A percentile compares a stretch with the other conserved stretches of the same genome.
Evolutionary conservation across 2,329 filamentous ascomycete species (phyloP).

Genomic region (Penicillium psychrosexuale): DNA sequence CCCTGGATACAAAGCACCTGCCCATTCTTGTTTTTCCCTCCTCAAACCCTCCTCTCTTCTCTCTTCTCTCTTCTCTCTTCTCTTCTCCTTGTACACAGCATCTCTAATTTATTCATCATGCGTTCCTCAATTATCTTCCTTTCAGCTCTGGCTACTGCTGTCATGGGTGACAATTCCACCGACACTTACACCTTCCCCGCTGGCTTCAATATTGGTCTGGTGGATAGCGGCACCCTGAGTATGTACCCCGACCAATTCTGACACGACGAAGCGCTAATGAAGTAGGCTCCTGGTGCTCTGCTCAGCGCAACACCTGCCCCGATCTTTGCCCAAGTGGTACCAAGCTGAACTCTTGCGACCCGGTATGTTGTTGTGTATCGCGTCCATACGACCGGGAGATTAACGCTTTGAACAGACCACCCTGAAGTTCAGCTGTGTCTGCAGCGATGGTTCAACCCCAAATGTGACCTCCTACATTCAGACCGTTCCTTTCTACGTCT

Average conservation of each 20-base stretch:
- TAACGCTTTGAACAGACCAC: constrained; percentile 25
- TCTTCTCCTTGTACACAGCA: not conserved
- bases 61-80: not conserved
- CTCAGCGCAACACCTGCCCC: constrained; percentile 59
- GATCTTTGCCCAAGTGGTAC: constrained; percentile 54
- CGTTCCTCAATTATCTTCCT: constrained; percentile 48
- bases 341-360: constrained; percentile 54
- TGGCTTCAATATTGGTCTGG: constrained; percentile 42
- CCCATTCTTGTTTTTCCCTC: constrained; percentile 6
- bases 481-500: constrained; percentile 61
- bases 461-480: constrained; percentile 56
- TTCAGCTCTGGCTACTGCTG: constrained; percentile 46
- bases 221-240: constrained; percentile 38
- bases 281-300: constrained; percentile 56
- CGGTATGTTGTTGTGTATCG: constrained; percentile 46
- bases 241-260: constrained; percentile 8
- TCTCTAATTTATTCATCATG: constrained; percentile 39
- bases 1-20: constrained; percentile 1
- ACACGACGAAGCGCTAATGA: not conserved
- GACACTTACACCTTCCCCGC: constrained; percentile 44
- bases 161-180: constrained; percentile 38
- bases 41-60: not conserved
- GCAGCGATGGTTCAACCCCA: constrained; percentile 54
- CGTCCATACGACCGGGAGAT: not conserved
- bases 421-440: constrained; percentile 57